A percentile compares a stretch with the other conserved stretches of the same genome.
These are phyloP conservation scores for Aureobasidium melanogenum DNA, from an alignment of 2,329 filamentous ascomycete species.

Conservation along the genomic window DNA sequence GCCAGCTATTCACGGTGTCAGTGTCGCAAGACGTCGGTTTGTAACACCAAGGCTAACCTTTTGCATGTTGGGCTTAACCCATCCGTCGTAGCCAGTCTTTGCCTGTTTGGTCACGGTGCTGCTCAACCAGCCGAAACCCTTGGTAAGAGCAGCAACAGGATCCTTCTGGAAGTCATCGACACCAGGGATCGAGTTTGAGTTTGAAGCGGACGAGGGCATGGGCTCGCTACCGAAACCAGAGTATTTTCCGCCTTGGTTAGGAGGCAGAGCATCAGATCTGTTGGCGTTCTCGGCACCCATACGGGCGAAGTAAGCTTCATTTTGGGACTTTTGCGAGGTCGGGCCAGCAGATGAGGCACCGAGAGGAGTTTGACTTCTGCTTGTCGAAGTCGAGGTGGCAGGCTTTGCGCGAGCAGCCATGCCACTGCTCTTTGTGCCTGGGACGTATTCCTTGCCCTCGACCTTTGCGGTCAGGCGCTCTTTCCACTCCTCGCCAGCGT, in stretches of 20 bases:
- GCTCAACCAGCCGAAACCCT: slow-evolving; percentile 91
- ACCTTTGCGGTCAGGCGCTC: slow-evolving; percentile 80
- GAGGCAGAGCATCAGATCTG: slow-evolving; percentile 64
- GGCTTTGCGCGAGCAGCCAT: slow-evolving; percentile 17
- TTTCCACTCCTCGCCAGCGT: slow-evolving; percentile 92
- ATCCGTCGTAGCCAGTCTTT: slow-evolving; percentile 82
- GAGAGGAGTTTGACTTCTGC: slow-evolving; percentile 20
- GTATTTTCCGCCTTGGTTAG: slow-evolving; percentile 88
- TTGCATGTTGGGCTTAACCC: slow-evolving; percentile 85
- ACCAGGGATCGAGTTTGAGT: slow-evolving; percentile 46
- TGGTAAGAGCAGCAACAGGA: slow-evolving; percentile 76
- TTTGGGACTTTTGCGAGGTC: slow-evolving; percentile 45
- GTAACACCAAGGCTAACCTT: slow-evolving; percentile 41
- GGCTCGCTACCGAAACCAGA: slow-evolving; percentile 79
- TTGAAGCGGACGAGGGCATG: slow-evolving; percentile 38
- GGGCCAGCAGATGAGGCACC: slow-evolving; percentile 19
- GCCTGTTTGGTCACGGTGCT: slow-evolving; percentile 82
- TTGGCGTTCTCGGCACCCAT: slow-evolving; percentile 76
- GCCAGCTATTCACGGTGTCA: slow-evolving; percentile 49
- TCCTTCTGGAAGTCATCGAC: slow-evolving; percentile 89
- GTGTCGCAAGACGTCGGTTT: background rate
- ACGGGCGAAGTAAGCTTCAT: slow-evolving; percentile 85
- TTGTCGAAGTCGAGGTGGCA: slow-evolving; percentile 19
- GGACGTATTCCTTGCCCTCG: slow-evolving; percentile 78
- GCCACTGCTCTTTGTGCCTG: slow-evolving; percentile 34